phyloP scores from a whole-genome alignment of 371 early-diverging fungal species.

The Cokeromyces recurvatus region DNA sequence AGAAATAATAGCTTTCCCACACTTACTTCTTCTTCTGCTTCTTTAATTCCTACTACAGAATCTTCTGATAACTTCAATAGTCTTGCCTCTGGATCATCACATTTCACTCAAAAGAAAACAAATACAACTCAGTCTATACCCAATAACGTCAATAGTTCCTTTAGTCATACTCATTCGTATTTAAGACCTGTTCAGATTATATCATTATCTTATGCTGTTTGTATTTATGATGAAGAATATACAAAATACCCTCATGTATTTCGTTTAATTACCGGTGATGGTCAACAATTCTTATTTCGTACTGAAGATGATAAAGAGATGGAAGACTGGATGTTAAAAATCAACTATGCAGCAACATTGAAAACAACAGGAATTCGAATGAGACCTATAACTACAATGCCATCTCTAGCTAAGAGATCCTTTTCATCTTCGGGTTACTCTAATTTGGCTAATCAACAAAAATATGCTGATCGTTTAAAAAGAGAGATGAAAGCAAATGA shows the following conservation, averaged over 20 bases:
- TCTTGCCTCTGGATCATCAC: not conserved
- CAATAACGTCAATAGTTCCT: too few relatives aligned
- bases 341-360: slow-evolving; percentile 76
- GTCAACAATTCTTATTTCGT: slow-evolving; percentile 67
- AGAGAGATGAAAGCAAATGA: slow-evolving; percentile 18
- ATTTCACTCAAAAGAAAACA: slow-evolving; percentile 1
- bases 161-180: too few relatives aligned
- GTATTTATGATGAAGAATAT: slow-evolving; percentile 67
- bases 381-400: slow-evolving; percentile 33
- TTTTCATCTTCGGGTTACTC: too few relatives aligned
- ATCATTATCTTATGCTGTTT: slow-evolving; percentile 63
- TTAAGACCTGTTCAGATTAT: slow-evolving; percentile 50
- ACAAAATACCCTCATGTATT: slow-evolving; percentile 75
- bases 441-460: slow-evolving; percentile 16
- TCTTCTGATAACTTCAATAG: not conserved
- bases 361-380: slow-evolving; percentile 62
- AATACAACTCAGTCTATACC: too few relatives aligned
- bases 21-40: not conserved
- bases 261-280: slow-evolving; percentile 64
- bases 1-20: slow-evolving; percentile 22
- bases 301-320: slow-evolving; percentile 62
- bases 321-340: slow-evolving; percentile 78
- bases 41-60: not conserved
- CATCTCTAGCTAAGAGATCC: too few relatives aligned
- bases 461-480: slow-evolving; percentile 16